Evolutionary conservation across 2,329 filamentous ascomycete species (phyloP), one percentile per base, ranked within the genome.

Genomic region (Mariannaea sp.): DNA sequence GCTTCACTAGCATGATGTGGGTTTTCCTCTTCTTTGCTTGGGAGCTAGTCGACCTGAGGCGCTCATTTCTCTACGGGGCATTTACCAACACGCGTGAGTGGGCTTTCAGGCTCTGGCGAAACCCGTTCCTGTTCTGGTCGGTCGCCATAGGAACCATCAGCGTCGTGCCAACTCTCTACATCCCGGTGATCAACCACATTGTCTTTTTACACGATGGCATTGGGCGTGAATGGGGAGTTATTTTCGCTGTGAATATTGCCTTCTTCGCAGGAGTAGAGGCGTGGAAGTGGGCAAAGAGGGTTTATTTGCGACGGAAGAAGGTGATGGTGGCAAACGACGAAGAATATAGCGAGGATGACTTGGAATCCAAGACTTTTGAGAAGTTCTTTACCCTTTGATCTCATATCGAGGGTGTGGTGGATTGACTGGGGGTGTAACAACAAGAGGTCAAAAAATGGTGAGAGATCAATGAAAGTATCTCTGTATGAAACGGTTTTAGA

Each of bases 11-110:
- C 58, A 75, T 90, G 49, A 90, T 87, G 2, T 90, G 87, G 87
- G 86, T 85, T 52, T 85, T 86, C 0, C 79, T 90, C 22, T 88
- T 90, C 74, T 78, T 89, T 8, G 88, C 87, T 0, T 90, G 87
- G 88, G 86, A 90, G 65, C 87, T 89, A 80, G 77, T 89, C 55
- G 79, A 88, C 59, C 80, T 88, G 75, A 83, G 87, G 20, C 81
- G 85, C 43, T 85, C 81, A 4, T 88, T 90, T 73, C 90, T 90
- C 79, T 79, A 81, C 62, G 88, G 90, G 83, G 80, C 88, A 60
- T 84, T 86, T 5, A 76, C 77, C 46, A 82, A 80, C 45, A 83
- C 81, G 60, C 75, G 71, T 39, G 82, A 87, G 59, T 89, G 86
- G 85, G 79, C 85, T 53, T 59, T 77, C 44, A 84, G 88, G 55